Conservation (phyloP, 208 protist species). For the Perkinsela sp. region DNA sequence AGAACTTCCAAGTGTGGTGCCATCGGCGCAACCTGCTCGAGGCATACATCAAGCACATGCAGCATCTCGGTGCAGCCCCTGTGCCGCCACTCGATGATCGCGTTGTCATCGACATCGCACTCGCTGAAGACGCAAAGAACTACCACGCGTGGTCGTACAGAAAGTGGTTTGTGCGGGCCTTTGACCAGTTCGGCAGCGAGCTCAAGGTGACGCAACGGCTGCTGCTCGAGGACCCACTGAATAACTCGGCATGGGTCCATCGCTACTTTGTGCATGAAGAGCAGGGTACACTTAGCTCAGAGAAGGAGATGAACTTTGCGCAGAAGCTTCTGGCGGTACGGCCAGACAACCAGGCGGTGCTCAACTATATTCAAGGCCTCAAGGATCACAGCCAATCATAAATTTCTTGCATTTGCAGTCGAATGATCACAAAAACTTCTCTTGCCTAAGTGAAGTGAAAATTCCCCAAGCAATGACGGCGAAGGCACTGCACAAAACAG, state of each 20-base stretch:
- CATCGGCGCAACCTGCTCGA: not conserved
- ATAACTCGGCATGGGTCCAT: not conserved
- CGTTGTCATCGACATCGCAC: not conserved
- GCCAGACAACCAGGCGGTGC: not conserved
- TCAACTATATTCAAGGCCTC: not conserved
- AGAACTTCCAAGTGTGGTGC: not conserved
- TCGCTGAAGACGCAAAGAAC: not conserved
- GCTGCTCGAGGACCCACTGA: not conserved
- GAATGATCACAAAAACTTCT: too few species aligned
- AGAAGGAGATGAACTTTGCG: not conserved
- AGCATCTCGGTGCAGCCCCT: not conserved
- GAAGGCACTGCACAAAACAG: constrained; percentile 14
- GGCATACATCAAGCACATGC: not conserved
- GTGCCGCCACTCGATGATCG: not conserved
- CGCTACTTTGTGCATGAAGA: not conserved
- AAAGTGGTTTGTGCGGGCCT: not conserved
- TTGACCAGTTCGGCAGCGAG: not conserved
- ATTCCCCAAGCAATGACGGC: constrained; percentile 11
- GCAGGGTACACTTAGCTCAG: too few species aligned
- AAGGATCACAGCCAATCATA: too few species aligned
- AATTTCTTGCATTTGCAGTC: too few species aligned
- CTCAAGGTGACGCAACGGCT: not conserved
- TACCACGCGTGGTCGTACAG: not conserved
- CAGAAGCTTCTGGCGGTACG: not conserved
- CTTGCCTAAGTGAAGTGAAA: too few species aligned